Evolutionary conservation across 176 grass and related monocot species (phyloP), one percentile per base, ranked within the genome.

Genomic region (Zea luxurians): DNA sequence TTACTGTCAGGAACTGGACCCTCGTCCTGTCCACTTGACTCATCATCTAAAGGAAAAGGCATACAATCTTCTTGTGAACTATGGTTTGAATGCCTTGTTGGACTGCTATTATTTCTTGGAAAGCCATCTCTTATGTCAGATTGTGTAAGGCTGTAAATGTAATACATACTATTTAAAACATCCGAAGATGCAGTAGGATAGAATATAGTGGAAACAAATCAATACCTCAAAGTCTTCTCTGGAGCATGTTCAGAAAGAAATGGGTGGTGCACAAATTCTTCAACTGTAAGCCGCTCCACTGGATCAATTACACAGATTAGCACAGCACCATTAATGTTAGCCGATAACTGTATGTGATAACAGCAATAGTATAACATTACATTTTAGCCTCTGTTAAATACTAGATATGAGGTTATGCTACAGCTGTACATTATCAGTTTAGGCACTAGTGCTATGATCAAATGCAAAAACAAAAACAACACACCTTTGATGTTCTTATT

Each of bases 261-360:
- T 87, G 87, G 89, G 69, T 99, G 96, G n/a, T 91, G 90, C 66
- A 99, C 84, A 66, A 97, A 97, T 54, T 97, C 94, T 76, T 99
- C 96, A 80, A 95, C 85, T 50, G 92, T 99, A 20, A 99, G 88
- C 4, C 92, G 92, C 87, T 99, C 92, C 77, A 99, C 96, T 99
- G 88, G 77, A 90, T 80, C 65, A 63, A 92, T 85, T 71, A 75
- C 47, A 86, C 49, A 18, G 3, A 54, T 82, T 79, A 82, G 17
- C 34, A 77, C 9, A 64, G 8, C 16, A 68, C 45, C n/a, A 4
- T 83, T 71, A 73, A 77, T 50, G 20, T 16, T 77, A 37, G 41
- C 13, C 17, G 5, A 12, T 38, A 66, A 41, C 41, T 60, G 42
- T 75, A 62, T 16, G 66, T 53, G 15, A 38, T 68, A 83, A 54